A percentile compares a stretch with the other conserved stretches of the same genome.
Conservation (phyloP, 805 yeast genomes). For the Yamadazyma paraphyllophila region DNA sequence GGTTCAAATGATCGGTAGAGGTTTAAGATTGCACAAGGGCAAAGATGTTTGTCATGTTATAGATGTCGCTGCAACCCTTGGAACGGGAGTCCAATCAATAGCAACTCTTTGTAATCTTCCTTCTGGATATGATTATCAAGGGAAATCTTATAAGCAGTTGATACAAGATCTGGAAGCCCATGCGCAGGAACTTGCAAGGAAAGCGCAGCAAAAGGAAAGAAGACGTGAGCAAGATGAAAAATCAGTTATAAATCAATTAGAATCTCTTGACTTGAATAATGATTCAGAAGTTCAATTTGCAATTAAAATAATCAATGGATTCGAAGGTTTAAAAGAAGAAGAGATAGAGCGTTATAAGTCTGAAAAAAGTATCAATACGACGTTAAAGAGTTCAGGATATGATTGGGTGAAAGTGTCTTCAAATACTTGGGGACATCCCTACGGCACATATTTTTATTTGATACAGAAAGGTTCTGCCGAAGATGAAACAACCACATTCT, state of each 20-base stretch:
- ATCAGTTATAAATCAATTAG: not conserved
- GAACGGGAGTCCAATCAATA: slow-evolving; percentile 52
- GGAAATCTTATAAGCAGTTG: slow-evolving; percentile 10
- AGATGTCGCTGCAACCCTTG: slow-evolving; percentile 67
- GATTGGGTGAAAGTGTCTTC: not conserved
- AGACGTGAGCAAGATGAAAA: too few species aligned
- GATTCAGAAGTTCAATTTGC: not conserved
- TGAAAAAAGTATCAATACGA: slow-evolving; percentile 9
- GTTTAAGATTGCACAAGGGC: slow-evolving; percentile 60
- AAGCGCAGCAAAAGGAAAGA: not conserved
- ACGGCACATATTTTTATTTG: slow-evolving; percentile 12
- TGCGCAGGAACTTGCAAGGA: slow-evolving; percentile 7
- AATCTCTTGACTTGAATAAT: not conserved
- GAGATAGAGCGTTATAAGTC: slow-evolving; percentile 17
- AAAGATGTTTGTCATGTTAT: slow-evolving; percentile 71
- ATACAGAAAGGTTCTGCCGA: slow-evolving; percentile 4
- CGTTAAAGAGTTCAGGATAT: not conserved
- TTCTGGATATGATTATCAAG: slow-evolving; percentile 14
- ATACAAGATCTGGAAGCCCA: slow-evolving; percentile 13
- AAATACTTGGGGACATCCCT: not conserved
- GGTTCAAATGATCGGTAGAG: slow-evolving; percentile 90
- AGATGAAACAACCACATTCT: slow-evolving; percentile 10
- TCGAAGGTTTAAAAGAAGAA: slow-evolving; percentile 1
- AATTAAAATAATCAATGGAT: not conserved
- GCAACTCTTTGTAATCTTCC: slow-evolving; percentile 49